Evolutionary conservation across 306 rosid species (phyloP), one percentile per base, ranked within the genome.

Genomic region (Dalbergia cultrata): DNA sequence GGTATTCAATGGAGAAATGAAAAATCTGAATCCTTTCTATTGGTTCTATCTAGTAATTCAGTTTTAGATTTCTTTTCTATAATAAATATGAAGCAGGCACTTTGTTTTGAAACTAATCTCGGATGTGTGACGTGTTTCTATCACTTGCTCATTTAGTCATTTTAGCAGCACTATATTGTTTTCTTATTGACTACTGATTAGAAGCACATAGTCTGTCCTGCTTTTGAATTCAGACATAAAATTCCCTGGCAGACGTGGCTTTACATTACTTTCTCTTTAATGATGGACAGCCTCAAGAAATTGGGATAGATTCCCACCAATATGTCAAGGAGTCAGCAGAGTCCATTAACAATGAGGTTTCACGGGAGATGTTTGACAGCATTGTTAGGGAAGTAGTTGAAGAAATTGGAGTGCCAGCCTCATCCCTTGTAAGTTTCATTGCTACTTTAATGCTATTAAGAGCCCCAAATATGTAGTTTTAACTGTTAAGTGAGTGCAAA

Each of bases 371-470:
- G 97, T 93, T 95, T 84, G 93, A 91, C 79, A 93, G 99, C 89
- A 92, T 91, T 78, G 86, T 91, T 62, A 93, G 92, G 54, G 99
- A 95, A 90, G 98, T 91, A 69, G 93, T 95, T 69, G 98, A 95
- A 88, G 98, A 93, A 89, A 95, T 92, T 77, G 99, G 99, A 22
- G 98, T 93, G 66, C 96, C 98, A 26, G 81, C 88, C 9, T 85
- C 84, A 72, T 90, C 96, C 86, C 97, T 95, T 81, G 98, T 93
- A 84, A 87, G 99, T 83, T 76, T 39, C 47, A 52, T 50, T 70
- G 10, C 31, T 80, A 35, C 47, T 72, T 77, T 19, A 39, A 77
- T 41, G 17, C 67, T 56, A 76, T 31, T 21, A 9, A 54, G 73
- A 80, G 37, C 22, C 41, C 16, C 11, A 43, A 34, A 52, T 69